These are phyloP conservation scores for Diaporthe batatas DNA, from an alignment of 2,329 filamentous ascomycete species.

Conservation along the genomic window DNA sequence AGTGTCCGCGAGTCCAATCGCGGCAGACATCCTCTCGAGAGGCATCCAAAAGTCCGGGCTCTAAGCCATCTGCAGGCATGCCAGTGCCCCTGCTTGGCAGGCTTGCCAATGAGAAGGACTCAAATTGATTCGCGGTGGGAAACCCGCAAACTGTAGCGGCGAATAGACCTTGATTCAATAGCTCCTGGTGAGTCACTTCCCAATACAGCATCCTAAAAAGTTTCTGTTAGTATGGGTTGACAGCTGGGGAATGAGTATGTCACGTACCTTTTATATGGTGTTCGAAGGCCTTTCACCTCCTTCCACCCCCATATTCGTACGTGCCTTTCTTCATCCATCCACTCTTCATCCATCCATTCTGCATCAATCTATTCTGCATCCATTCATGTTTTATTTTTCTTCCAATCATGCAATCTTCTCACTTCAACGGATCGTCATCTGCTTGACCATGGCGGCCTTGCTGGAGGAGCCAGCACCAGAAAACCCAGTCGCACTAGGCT, in stretches of 20 bases:
- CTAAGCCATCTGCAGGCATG: constrained; percentile 72
- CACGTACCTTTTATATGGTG: not conserved
- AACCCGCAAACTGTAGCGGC: not conserved
- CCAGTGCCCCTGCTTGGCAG: not conserved
- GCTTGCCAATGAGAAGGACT: not conserved
- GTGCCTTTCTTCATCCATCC: too few relatives aligned
- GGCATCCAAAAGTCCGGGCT: constrained; percentile 99
- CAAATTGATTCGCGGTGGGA: not conserved
- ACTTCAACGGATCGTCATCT: constrained; percentile 89
- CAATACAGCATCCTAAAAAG: too few relatives aligned
- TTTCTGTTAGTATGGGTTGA: too few relatives aligned
- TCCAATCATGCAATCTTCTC: not conserved
- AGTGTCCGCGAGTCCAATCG: constrained; percentile 73
- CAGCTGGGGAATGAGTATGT: too few relatives aligned
- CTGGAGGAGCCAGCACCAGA: constrained; percentile 76
- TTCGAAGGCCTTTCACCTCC: not conserved
- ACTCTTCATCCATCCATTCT: not conserved
- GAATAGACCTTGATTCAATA: not conserved
- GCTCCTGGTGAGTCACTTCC: too few relatives aligned
- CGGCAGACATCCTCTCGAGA: constrained; percentile 96
- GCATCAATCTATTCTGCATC: constrained; percentile 78
- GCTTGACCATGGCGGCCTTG: constrained; percentile 90
- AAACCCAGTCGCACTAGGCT: constrained; percentile 79
- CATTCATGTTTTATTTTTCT: not conserved
- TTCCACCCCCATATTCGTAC: not conserved